Evolutionary conservation across 352 stramenopile genomes (phyloP).

Genomic region (Saprolegnia diclina): DNA sequence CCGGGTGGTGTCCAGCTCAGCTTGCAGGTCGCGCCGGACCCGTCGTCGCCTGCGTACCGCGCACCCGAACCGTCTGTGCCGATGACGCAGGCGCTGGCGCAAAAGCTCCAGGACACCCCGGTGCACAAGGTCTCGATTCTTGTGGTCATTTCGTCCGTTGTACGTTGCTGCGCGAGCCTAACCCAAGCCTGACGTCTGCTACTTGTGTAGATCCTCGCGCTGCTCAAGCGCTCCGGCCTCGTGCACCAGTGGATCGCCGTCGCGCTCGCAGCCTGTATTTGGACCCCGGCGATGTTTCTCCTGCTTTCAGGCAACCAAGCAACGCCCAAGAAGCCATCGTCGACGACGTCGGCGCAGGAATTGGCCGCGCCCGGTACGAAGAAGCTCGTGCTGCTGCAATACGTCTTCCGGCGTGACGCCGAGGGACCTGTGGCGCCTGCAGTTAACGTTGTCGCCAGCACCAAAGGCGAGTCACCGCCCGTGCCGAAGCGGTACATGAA

Average conservation of each 20-base stretch:
- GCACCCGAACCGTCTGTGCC: not conserved
- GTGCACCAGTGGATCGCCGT: conserved; percentile 25
- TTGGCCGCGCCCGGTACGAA: conserved; percentile 27
- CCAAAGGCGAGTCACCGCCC: conserved; percentile 33
- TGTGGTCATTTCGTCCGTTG: conserved; percentile 24
- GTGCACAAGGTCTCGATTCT: conserved; percentile 26
- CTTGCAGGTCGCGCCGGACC: not conserved
- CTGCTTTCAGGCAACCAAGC: conserved; percentile 18
- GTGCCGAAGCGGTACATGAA: conserved; percentile 64
- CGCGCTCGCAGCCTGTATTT: conserved; percentile 27
- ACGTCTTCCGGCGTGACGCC: conserved; percentile 20
- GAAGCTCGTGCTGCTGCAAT: conserved; percentile 28
- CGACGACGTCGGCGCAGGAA: not conserved
- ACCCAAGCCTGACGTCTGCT: not conserved
- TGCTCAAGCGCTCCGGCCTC: conserved; percentile 20
- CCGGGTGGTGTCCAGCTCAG: conserved; percentile 17
- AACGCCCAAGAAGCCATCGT: conserved; percentile 6
- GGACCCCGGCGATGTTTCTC: conserved; percentile 36
- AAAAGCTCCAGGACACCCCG: conserved; percentile 9
- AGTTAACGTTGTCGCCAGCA: not conserved
- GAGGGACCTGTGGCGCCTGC: no score
- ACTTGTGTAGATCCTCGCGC: conserved; percentile 17
- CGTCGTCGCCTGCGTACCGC: not conserved
- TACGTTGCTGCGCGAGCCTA: not conserved
- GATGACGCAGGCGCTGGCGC: conserved; percentile 8